Evolutionary conservation across 2,329 filamentous ascomycete genomes (phyloP), one percentile per base, ranked within the genome.

Genomic region (Pyricularia sp.): DNA sequence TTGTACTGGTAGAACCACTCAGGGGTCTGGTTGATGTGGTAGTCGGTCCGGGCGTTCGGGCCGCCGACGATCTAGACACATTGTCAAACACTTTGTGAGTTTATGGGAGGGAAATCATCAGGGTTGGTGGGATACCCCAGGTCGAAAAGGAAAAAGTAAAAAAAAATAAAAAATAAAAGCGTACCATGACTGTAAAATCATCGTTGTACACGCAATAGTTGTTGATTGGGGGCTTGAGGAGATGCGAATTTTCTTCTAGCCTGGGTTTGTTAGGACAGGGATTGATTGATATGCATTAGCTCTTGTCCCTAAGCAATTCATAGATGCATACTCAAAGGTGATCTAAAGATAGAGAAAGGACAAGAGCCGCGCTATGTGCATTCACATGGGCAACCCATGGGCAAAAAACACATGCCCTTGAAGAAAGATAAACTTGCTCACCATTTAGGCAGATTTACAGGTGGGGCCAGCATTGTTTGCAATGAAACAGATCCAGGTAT

Each of bases 1-100:
- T 88, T 87, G 83, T 96, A 87, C 77, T 97, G 93, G 82, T 94
- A 97, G 85, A 97, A 99, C 88, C 93, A 97, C 77, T 97, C 94
- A 13, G 94, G 87, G 0, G 93, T 97, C 71, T 87, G 81, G 82
- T 97, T 97, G 84, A 97, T 93, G 82, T 97, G 94, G 81, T 97
- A 99, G 81, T 97, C 94, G 65, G 93, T 97, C 68, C 94, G 87
- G 67, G 91, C 91, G 76, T 97, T 97, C 72, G 94, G 94, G 13
- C 94, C 94, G 74, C 94, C 94, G 68, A 99, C 93, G 71, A 75
- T 73, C 73, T 74, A 60, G 7, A 8, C 33, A 8, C 12, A 5
- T 35, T 35, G 12, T 5, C 13, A 26, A 28, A 30, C 3, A 10
- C 26, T 26, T 28, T 44, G 5, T 61, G 7, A 57, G 19, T 35